Evolutionary conservation across 257 asterid species (phyloP).

Genomic region (Nicotiana obtusifolia): DNA sequence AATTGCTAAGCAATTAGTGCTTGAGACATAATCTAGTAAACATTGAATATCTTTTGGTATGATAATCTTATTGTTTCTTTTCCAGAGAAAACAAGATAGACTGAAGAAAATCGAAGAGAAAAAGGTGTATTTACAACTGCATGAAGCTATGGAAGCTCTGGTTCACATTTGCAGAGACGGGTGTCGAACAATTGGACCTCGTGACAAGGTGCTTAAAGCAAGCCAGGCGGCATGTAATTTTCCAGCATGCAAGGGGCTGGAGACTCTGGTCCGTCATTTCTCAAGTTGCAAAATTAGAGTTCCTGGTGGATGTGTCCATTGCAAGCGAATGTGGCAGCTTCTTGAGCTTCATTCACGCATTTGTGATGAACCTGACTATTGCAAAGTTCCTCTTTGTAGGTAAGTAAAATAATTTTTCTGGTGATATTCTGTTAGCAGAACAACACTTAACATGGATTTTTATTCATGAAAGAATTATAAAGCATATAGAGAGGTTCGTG

Average conservation of each 20-base stretch:
- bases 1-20: not conserved
- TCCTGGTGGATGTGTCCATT: constrained; percentile 82
- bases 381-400: constrained; percentile 97
- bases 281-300: constrained; percentile 58
- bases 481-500: not conserved
- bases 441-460: not conserved
- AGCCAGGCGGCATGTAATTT: constrained; percentile 46
- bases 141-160: constrained; percentile 94
- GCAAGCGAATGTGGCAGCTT: constrained; percentile 96
- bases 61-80: not conserved
- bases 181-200: constrained; percentile 83
- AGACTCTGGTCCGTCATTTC: constrained; percentile 77
- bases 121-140: constrained; percentile 68
- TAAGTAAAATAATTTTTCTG: constrained; percentile 16
- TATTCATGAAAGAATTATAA: not conserved
- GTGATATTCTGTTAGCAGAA: not conserved
- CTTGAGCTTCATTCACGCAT: constrained; percentile 78
- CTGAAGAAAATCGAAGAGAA: constrained; percentile 62
- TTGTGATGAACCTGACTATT: constrained; percentile 67
- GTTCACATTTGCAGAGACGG: constrained; percentile 83
- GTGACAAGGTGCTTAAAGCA: constrained; percentile 62
- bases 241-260: constrained; percentile 83
- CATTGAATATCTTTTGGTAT: not conserved
- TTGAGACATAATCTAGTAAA: not conserved
- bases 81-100: constrained; percentile 74